Conservation (phyloP, 768 basidiomycete genomes). For the Mycena rosella region DNA sequence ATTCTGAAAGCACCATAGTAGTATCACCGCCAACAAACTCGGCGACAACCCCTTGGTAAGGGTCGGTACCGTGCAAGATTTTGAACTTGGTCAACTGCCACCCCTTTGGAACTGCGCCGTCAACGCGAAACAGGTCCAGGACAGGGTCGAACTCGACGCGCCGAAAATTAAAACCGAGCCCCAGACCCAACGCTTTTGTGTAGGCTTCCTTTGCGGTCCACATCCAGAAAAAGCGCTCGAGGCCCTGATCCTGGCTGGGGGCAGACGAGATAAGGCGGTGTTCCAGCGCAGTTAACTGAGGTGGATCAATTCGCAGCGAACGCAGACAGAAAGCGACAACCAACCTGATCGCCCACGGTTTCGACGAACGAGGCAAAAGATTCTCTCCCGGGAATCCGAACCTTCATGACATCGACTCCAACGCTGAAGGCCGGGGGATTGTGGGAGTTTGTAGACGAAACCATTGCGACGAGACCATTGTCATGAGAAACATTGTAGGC, state of each 20-base stretch:
- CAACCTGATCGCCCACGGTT: conserved; percentile 75
- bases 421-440: conserved; percentile 69
- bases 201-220: conserved; percentile 96
- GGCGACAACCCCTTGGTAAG: conserved; percentile 78
- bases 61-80: conserved; percentile 59
- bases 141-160: conserved; percentile 79
- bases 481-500: conserved; percentile 90
- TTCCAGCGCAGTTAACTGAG: conserved; percentile 61
- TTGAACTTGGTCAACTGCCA: conserved; percentile 80
- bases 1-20: conserved; percentile 48
- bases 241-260: conserved; percentile 60
- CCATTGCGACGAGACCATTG: conserved; percentile 78
- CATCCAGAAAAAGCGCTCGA: conserved; percentile 81
- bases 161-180: conserved; percentile 85
- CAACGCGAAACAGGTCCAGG: conserved; percentile 66
- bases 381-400: conserved; percentile 70
- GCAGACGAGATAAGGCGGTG: conserved; percentile 53
- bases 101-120: conserved; percentile 66
- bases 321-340: conserved; percentile 26
- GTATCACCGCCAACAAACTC: conserved; percentile 63
- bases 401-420: conserved; percentile 88
- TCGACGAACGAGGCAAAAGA: conserved; percentile 73
- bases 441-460: conserved; percentile 59
- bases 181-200: conserved; percentile 88
- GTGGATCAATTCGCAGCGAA: conserved; percentile 22